These are phyloP conservation scores for Raphanus raphanistrum DNA, from an alignment of 345 rosid species.

Conservation along the genomic window DNA sequence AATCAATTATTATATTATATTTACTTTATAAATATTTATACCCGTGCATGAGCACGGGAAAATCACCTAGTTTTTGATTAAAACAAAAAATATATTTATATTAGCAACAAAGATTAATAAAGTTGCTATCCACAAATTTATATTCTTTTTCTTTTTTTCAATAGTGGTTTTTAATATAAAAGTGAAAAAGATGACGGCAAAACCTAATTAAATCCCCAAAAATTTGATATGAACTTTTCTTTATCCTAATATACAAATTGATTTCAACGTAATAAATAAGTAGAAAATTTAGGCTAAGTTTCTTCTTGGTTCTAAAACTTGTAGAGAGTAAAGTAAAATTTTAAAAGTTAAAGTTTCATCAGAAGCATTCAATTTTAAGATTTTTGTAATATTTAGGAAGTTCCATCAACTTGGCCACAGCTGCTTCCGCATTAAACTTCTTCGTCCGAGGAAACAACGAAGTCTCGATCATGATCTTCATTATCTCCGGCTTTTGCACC, in stretches of 20 bases:
- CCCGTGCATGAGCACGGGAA: no score
- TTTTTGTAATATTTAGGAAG: not conserved
- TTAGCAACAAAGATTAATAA: not conserved
- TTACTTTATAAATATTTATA: no score
- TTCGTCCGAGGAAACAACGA: constrained; percentile 1
- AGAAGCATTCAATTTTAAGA: constrained; percentile 13
- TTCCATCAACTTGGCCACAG: constrained; percentile 5
- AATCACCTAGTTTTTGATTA: not conserved
- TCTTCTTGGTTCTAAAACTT: not conserved
- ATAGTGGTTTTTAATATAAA: not conserved
- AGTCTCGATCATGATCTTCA: constrained; percentile 12
- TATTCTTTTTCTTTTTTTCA: not conserved
- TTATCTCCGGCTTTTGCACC: not conserved
- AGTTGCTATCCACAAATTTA: not conserved
- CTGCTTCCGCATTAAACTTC: not conserved
- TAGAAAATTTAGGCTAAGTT: not conserved
- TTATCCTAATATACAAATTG: not conserved
- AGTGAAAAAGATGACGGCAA: not conserved
- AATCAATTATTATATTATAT: no score
- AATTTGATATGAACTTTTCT: not conserved
- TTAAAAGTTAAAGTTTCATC: not conserved
- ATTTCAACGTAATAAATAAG: not conserved
- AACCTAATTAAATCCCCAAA: not conserved
- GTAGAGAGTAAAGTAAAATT: not conserved
- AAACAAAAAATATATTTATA: no score